Conservation (phyloP, 148 eudicot genomes). For the Diospyros lotus region DNA sequence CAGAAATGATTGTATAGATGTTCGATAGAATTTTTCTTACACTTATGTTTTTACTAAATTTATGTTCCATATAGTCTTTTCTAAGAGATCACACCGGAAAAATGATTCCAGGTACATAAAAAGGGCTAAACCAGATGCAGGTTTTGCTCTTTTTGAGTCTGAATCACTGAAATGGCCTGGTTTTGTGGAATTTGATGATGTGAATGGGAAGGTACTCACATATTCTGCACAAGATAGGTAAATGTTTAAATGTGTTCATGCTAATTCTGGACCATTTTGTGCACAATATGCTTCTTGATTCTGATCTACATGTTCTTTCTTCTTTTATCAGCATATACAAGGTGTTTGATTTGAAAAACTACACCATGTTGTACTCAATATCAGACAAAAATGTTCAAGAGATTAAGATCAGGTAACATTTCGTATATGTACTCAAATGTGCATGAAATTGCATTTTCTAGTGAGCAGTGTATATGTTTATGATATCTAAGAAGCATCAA, state of each 20-base stretch:
- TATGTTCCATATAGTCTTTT: too few relatives aligned
- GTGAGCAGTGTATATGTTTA: not conserved
- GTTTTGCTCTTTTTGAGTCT: slow-evolving; percentile 91
- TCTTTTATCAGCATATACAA: slow-evolving; percentile 63
- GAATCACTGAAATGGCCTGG: slow-evolving; percentile 99
- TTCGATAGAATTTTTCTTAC: too few relatives aligned
- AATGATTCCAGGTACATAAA: slow-evolving; percentile 61
- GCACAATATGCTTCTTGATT: slow-evolving; percentile 5
- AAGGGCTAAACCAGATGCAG: slow-evolving; percentile 94
- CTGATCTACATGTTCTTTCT: not conserved
- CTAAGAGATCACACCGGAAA: not conserved
- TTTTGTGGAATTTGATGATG: slow-evolving; percentile 99
- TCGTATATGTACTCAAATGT: not conserved
- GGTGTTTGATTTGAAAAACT: slow-evolving; percentile 92
- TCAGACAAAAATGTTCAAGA: slow-evolving; percentile 95
- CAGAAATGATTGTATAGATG: too few relatives aligned
- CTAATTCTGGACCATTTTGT: not conserved
- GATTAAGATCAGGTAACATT: slow-evolving; percentile 79
- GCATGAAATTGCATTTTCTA: not conserved
- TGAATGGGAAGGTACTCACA: slow-evolving; percentile 89
- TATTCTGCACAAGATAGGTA: slow-evolving; percentile 91
- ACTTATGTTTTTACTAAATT: too few relatives aligned
- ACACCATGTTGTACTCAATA: slow-evolving; percentile 85
- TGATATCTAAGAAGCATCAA: not conserved
- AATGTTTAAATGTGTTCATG: not conserved